Base-by-base conservation (phyloP, 1,284 basidiomycete species). In the Tausonia pullulans region DNA sequence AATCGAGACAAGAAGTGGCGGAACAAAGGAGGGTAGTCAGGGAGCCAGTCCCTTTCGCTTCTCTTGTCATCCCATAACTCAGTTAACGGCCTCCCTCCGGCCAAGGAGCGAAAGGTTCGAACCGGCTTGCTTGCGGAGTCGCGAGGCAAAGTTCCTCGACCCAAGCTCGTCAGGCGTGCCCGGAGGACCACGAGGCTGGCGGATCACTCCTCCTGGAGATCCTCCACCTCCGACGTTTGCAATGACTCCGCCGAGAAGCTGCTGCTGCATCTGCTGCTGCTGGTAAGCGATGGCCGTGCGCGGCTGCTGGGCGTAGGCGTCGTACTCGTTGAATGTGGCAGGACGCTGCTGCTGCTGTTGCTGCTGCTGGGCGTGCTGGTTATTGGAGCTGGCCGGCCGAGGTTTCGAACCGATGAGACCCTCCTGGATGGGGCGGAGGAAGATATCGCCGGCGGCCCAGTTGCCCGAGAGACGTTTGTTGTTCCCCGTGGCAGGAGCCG, bases 131-230 rank as follows among this genome's bases (percentile, higher is more conserved):
- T 61, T 61, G 39, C 63, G 49, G n/a, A 65, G 13, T 7, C 62
- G 49, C 5, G 43, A 48, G 39, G 63, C 63, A 50, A 65, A 65
- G 59, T 65, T 65, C 40, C 63, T 53, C 39, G 50, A 46, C 27
- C 63, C 63, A n/a, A 65, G 52, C 50, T 65, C 63, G 27, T 61
- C 63, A 1, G 59, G 52, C 2, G 52, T 46, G 40, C 54, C 43
- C 4, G 63, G 63, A 13, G 63, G 63, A 13, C 63, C 63, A 39
- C 51, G 49, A 1, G 63, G 63, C 54, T 65, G 63, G 2, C 63
- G 27, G 11, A 65, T 45, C 11, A 64, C 60, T 40, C 41, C 51
- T 61, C 14, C 46, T 48, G 40, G 27, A 44, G 11, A 43, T 11
- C 9, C 57, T 46, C 57, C 45, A 8, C 57, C 57, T 27, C 44